phyloP scores from a whole-genome alignment of 2,329 filamentous ascomycete genomes.

The Phoma sp. region DNA sequence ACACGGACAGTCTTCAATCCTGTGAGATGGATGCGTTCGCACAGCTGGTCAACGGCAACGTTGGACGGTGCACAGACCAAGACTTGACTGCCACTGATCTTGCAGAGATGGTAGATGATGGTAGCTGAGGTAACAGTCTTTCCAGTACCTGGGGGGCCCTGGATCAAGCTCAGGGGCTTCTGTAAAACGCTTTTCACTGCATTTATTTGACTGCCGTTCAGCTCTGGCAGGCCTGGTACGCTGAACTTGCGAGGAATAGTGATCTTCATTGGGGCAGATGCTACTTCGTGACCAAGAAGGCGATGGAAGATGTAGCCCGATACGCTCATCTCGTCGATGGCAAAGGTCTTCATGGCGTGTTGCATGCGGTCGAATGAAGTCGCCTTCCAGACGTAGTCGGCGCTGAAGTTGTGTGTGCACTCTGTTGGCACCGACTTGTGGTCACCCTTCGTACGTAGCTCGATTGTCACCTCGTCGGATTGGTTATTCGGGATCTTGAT shows the following conservation, averaged over 20 bases:
- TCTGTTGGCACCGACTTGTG: constrained; percentile 96
- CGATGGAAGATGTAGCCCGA: constrained; percentile 99
- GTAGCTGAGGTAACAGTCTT: constrained; percentile 99
- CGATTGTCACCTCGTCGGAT: constrained; percentile 95
- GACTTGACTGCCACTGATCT: constrained; percentile 92
- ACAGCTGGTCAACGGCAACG: constrained; percentile 97
- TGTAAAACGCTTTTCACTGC: constrained; percentile 95
- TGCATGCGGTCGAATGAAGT: constrained; percentile 99
- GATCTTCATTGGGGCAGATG: constrained; percentile 92
- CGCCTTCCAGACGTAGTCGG: constrained; percentile 99
- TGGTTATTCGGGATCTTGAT: constrained; percentile 99
- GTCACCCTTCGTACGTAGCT: constrained; percentile 90
- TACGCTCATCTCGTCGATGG: constrained; percentile 96
- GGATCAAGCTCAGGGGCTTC: constrained; percentile 92
- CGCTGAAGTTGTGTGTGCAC: constrained; percentile 96
- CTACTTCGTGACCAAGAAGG: constrained; percentile 91
- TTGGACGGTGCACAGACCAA: constrained; percentile 97
- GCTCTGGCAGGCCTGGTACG: constrained; percentile 88
- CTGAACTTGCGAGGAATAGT: constrained; percentile 96
- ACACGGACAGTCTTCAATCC: constrained; percentile 95
- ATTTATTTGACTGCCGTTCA: constrained; percentile 94
- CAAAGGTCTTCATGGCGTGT: constrained; percentile 98
- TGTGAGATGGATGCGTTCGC: constrained; percentile 93
- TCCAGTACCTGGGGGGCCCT: constrained; percentile 94
- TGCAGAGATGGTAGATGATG: constrained; percentile 96